Conservation (phyloP, 306 rosid genomes). For the Corylus americana region DNA sequence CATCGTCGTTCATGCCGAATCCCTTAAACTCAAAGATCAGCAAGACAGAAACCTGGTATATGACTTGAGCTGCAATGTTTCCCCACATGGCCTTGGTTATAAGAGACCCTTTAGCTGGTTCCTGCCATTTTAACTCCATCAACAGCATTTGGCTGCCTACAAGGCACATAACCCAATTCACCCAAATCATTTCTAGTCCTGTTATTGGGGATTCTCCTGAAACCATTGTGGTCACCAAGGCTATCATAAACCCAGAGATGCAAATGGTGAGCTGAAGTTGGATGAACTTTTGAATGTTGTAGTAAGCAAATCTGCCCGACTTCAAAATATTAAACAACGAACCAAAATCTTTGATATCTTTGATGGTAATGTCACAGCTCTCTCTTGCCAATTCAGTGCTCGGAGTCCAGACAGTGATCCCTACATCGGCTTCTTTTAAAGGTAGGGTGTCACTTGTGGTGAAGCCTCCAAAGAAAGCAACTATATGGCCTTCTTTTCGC, state of each 20-base stretch:
- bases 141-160: slow-evolving; percentile 60
- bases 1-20: slow-evolving; percentile 17
- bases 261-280: slow-evolving; percentile 48
- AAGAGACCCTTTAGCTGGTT: slow-evolving; percentile 27
- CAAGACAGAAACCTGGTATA: slow-evolving; percentile 41
- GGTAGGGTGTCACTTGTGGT: slow-evolving; percentile 28
- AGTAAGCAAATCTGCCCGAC: slow-evolving; percentile 42
- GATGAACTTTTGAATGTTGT: slow-evolving; percentile 58
- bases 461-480: slow-evolving; percentile 54
- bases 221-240: slow-evolving; percentile 36
- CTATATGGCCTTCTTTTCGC: slow-evolving; percentile 44
- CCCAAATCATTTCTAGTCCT: slow-evolving; percentile 52
- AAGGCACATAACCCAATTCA: slow-evolving; percentile 41
- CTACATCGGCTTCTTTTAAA: slow-evolving; percentile 54
- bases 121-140: slow-evolving; percentile 40
- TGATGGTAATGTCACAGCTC: slow-evolving; percentile 30
- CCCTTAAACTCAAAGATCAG: slow-evolving; percentile 41
- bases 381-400: slow-evolving; percentile 28
- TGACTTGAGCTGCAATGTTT: slow-evolving; percentile 47
- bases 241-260: slow-evolving; percentile 48
- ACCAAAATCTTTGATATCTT: slow-evolving; percentile 14
- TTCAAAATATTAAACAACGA: slow-evolving; percentile 30
- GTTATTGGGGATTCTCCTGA: slow-evolving; percentile 62
- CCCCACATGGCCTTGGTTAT: slow-evolving; percentile 35
- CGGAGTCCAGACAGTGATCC: slow-evolving; percentile 24